phyloP scores from a whole-genome alignment of 352 stramenopile species.

The Phytophthora tentaculata region DNA sequence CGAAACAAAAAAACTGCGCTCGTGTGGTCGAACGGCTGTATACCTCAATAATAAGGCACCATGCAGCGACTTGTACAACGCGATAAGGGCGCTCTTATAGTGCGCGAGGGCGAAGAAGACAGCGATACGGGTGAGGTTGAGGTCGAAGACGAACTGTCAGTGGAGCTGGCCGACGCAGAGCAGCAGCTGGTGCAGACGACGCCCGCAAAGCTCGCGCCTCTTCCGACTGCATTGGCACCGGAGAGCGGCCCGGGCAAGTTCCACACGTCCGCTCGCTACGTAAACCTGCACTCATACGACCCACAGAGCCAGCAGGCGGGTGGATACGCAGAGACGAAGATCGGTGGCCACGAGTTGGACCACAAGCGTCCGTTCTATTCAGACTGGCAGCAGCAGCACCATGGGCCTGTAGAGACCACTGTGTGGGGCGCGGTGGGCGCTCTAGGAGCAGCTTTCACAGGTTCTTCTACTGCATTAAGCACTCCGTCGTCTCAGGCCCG shows the following conservation, averaged over 20 bases:
- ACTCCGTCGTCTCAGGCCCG: conserved; percentile 26
- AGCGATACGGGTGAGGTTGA: conserved; percentile 16
- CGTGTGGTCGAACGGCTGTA: conserved; percentile 19
- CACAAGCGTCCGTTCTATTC: conserved; percentile 51
- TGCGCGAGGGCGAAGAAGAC: conserved; percentile 31
- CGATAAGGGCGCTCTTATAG: conserved; percentile 24
- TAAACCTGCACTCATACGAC: conserved; percentile 72
- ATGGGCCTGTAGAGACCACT: conserved; percentile 41
- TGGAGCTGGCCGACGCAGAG: conserved; percentile 15
- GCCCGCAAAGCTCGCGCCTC: conserved; percentile 8
- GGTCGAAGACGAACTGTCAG: conserved; percentile 1
- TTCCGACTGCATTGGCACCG: conserved; percentile 1
- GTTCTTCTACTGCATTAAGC: conserved; percentile 3
- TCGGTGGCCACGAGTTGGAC: conserved; percentile 70
- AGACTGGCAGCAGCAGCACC: conserved; percentile 35
- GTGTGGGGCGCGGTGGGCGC: conserved; percentile 21
- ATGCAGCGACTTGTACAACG: conserved; percentile 39
- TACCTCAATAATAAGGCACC: not conserved
- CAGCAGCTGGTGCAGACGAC: conserved; percentile 10
- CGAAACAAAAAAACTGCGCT: conserved; percentile 24
- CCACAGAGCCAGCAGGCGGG: conserved; percentile 6
- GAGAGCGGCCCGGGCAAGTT: conserved; percentile 33
- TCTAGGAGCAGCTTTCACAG: conserved; percentile 26
- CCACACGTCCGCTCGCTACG: conserved; percentile 34
- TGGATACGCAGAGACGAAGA: conserved; percentile 76